Conservation (phyloP, 768 basidiomycete genomes). For the Daedaleopsis sinensis region DNA sequence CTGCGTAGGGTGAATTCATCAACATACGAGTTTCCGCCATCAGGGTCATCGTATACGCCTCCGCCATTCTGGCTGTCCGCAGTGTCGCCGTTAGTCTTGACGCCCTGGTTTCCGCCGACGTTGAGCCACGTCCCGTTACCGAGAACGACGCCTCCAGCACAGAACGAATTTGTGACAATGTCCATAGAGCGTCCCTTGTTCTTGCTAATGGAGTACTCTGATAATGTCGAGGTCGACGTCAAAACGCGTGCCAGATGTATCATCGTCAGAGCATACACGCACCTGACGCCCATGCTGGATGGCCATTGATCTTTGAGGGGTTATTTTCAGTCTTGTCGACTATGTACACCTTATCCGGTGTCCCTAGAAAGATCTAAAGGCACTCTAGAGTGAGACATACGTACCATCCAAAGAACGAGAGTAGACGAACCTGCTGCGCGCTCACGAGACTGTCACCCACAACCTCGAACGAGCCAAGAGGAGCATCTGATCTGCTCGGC, state of each 20-base stretch:
- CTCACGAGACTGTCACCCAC: constrained; percentile 73
- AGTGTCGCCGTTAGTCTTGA: constrained; percentile 57
- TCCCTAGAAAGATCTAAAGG: constrained; percentile 46
- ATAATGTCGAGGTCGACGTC: not conserved
- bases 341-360: constrained; percentile 55
- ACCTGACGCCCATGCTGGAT: constrained; percentile 77
- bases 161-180: constrained; percentile 79
- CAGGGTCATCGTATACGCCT: constrained; percentile 61
- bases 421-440: constrained; percentile 65
- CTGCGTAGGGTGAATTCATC: constrained; percentile 1
- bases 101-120: constrained; percentile 74
- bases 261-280: not conserved
- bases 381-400: not conserved
- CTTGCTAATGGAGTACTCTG: constrained; percentile 56
- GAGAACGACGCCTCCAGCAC: constrained; percentile 60
- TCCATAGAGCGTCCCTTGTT: constrained; percentile 73
- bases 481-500: constrained; percentile 46
- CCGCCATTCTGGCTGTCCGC: constrained; percentile 48
- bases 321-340: constrained; percentile 85
- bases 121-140: constrained; percentile 85
- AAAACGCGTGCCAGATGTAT: not conserved
- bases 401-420: not conserved
- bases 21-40: constrained; percentile 62
- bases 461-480: constrained; percentile 60
- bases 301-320: constrained; percentile 60